These are phyloP conservation scores for Thamnidium elegans DNA, from an alignment of 192 early-diverging fungal genomes.

Conservation along the genomic window DNA sequence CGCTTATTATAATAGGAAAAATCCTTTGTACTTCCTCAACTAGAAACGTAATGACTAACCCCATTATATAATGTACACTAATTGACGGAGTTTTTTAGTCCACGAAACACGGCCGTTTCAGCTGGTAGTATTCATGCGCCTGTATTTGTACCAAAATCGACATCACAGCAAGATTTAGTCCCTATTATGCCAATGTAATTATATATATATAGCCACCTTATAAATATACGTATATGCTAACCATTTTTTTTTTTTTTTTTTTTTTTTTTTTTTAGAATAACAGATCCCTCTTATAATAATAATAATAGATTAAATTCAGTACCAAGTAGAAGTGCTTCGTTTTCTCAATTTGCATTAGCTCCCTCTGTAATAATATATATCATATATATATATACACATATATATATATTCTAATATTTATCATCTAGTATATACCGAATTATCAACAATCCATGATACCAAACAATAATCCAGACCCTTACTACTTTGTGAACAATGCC, in stretches of 20 bases:
- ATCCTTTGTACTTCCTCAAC: not conserved
- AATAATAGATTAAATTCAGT: not conserved
- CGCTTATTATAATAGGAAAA: not conserved
- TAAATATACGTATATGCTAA: slow-evolving; percentile 1
- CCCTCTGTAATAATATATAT: not conserved
- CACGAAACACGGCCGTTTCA: slow-evolving; percentile 31
- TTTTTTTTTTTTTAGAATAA: not conserved
- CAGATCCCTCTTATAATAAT: not conserved
- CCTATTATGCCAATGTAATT: not conserved
- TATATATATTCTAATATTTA: not conserved
- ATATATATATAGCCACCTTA: not conserved
- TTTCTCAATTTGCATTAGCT: not conserved
- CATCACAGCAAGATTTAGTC: not conserved
- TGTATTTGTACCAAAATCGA: slow-evolving; percentile 51
- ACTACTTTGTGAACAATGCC: slow-evolving; percentile 16
- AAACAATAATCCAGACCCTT: slow-evolving; percentile 9
- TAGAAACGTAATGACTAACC: not conserved
- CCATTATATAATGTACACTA: not conserved
- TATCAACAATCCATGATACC: not conserved
- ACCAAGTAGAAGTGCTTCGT: not conserved
- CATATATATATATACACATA: not conserved
- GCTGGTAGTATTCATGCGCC: slow-evolving; percentile 49
- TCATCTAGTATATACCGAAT: not conserved
- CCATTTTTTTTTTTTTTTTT: not conserved
- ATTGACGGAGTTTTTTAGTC: slow-evolving; percentile 16